Base-by-base conservation (phyloP, 2,329 filamentous ascomycete species). In the Diaporthe aspalathi region DNA sequence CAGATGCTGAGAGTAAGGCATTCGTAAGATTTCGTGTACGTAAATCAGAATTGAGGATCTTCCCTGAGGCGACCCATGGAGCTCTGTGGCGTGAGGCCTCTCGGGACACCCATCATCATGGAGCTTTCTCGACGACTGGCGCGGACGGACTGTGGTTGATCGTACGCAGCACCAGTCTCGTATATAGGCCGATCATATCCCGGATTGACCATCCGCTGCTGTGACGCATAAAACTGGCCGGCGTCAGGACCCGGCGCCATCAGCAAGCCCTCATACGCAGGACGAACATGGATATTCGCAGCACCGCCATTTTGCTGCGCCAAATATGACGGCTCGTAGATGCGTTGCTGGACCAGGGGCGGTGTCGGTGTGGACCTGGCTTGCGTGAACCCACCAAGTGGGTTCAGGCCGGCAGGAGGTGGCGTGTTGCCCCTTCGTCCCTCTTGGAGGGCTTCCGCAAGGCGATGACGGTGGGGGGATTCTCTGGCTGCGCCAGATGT, bases 41-140 rank as follows among this genome's bases (percentile, higher is more conserved):
- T 63, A 54, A 43, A 56, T 80, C 78, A 86, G 73, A 84, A 86
- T 75, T 83, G 84, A n/a, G 83, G 83, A 77, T 89, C 87, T 73
- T 89, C 87, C 47, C 87, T 83, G 43, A 89, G 80, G 14, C 87
- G 87, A 74, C 86, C 88, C 76, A 84, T 86, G 0, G 85, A 87
- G 49, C 81, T 80, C 74, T 88, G 87, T 24, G 85, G 83, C 67
- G 83, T 86, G 40, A 88, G 78, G 32, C 84, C 83, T 75, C 84
- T 80, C 65, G 81, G 78, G 74, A 86, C 82, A 24, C 82, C 82
- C 71, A 86, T 83, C 77, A 86, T 88, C 79, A 91, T 88, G 56
- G 84, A 83, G 76, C 90, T 92, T 79, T 92, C 89, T 63, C 90
- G 85, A 62, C 88, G 84, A 76, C 84, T 87, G 50, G 78, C 76